Base-by-base conservation (phyloP, 495 filamentous ascomycete genomes). In the Bombardia bombarda region DNA sequence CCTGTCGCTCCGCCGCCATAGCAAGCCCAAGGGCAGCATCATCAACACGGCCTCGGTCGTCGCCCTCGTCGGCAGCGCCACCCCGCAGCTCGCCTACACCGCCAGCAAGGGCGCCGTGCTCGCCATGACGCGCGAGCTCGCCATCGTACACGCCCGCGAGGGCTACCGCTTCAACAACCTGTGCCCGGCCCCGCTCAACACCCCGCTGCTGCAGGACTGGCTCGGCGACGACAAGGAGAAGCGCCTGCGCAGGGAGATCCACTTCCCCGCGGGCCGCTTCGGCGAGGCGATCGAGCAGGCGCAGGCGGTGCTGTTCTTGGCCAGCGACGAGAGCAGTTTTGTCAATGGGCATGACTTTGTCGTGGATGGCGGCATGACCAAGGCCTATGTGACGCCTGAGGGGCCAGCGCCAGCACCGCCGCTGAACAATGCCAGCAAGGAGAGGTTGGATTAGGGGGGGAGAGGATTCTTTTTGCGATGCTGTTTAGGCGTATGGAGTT, bases 21-120 rank as follows among this genome's bases (percentile, higher is more conserved):
- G 73, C 19, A 98, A 97, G 77, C 73, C 61, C 10, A 77, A 70
- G 32, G 87, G 76, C 13, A 86, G 80, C 48, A 81, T 98, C 52
- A 93, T 98, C 70, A 98, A 98, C 65, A 95, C 90, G 1, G 92
- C 90, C 4, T 90, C 83, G 34, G 84, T 97, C 19, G 92, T 97
- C 4, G 92, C 90, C 0, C 70, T 96, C 21, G 87, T 97, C 20
- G 92, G 92, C 1, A 83, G 82, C 39, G 90, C 90, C n/a, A 94
- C 92, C 1, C 87, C 92, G 13, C 92, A 98, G 65, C 63, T 96
- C 18, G 92, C 92, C 7, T 98, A 98, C 57, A 98, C 92, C 0
- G 88, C 92, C 14, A 86, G 79, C 56, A 98, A 98, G 62, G 92
- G 92, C 32, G 92, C 92, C 2, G 92, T 98, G 2, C 63, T 96